Evolutionary conservation across 176 grass and related monocot species (phyloP).

Genomic region (Raddia distichophylla): DNA sequence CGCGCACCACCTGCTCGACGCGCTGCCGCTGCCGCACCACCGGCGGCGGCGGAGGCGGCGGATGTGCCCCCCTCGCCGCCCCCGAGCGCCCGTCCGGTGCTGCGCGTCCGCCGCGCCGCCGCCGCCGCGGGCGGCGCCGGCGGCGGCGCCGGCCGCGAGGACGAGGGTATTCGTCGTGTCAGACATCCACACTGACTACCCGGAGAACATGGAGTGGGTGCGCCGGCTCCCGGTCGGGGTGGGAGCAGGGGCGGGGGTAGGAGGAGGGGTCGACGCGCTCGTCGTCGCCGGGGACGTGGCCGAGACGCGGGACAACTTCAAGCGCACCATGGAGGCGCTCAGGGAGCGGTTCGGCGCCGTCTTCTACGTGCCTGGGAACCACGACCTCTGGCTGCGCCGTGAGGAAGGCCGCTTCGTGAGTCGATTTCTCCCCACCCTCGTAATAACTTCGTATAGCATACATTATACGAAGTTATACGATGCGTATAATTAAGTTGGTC

Average conservation of each 20-base stretch:
- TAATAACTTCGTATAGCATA: too few species aligned
- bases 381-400: conserved; percentile 88
- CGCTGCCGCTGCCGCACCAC: conserved; percentile 33
- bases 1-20: conserved; percentile 43
- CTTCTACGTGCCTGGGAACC: conserved; percentile 92
- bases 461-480: too few species aligned
- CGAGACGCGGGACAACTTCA: conserved; percentile 75
- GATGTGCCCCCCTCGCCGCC: conserved; percentile 2
- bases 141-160: not conserved
- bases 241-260: not conserved
- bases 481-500: too few species aligned
- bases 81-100: conserved; percentile 30
- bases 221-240: conserved; percentile 50
- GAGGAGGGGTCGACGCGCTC: conserved; percentile 51
- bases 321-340: conserved; percentile 70
- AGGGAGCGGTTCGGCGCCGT: conserved; percentile 62
- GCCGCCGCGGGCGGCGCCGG: conserved; percentile 10
- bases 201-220: conserved; percentile 99
- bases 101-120: conserved; percentile 25
- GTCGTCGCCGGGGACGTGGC: conserved; percentile 90
- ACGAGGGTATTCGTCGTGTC: conserved; percentile 86
- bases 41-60: conserved; percentile 24
- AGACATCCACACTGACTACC: conserved; percentile 89
- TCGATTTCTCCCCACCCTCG: not conserved
- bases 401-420: conserved; percentile 78